Percentiles rank a stretch among this genome's conserved stretches.
These are phyloP conservation scores for Penicillium longicatenatum DNA, from an alignment of 495 filamentous ascomycete species.

Conservation along the genomic window DNA sequence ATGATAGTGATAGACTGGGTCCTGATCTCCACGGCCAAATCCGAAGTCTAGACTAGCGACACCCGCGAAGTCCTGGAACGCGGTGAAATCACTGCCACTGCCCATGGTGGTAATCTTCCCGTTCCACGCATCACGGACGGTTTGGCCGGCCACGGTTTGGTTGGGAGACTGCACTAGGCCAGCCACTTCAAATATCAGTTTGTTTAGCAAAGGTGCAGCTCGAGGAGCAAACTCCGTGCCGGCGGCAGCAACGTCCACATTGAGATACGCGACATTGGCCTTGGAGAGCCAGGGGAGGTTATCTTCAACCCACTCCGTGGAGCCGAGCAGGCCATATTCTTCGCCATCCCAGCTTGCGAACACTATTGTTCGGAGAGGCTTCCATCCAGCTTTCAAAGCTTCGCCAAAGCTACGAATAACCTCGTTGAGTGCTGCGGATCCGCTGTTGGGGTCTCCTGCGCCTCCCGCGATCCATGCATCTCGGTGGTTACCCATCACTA, in stretches of 20 bases:
- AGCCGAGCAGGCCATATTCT: constrained; percentile 71
- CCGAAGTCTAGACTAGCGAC: constrained; percentile 65
- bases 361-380: constrained; percentile 69
- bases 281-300: constrained; percentile 80
- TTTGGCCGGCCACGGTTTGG: constrained; percentile 62
- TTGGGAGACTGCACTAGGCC: constrained; percentile 77
- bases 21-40: constrained; percentile 44
- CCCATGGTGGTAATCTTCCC: constrained; percentile 67
- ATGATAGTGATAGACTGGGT: constrained; percentile 73
- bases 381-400: constrained; percentile 75
- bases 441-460: constrained; percentile 81
- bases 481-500: constrained; percentile 93
- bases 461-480: constrained; percentile 94
- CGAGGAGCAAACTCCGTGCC: constrained; percentile 50
- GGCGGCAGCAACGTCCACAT: constrained; percentile 65
- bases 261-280: constrained; percentile 72
- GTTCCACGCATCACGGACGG: constrained; percentile 63
- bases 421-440: constrained; percentile 88
- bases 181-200: constrained; percentile 70
- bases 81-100: constrained; percentile 72
- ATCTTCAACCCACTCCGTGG: constrained; percentile 78
- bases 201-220: constrained; percentile 75
- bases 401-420: constrained; percentile 80
- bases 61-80: constrained; percentile 74
- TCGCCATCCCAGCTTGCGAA: constrained; percentile 48